Conservation (phyloP, 2,329 filamentous ascomycete species). For the Septoria linicola region DNA sequence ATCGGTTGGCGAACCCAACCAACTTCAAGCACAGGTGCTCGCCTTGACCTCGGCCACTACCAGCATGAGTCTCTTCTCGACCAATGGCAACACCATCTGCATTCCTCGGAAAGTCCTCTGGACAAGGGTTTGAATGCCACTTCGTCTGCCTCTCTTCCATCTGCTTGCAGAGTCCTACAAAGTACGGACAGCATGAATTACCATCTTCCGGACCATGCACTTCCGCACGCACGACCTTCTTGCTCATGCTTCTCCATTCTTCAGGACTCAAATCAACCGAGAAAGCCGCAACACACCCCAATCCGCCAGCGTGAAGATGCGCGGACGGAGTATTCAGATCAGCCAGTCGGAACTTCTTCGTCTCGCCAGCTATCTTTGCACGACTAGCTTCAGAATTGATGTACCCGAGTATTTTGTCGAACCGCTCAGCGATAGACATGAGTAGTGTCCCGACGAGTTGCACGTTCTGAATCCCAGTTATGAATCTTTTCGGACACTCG, state of each 20-base stretch:
- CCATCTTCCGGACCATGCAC: slow-evolving; percentile 40
- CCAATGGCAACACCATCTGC: slow-evolving; percentile 19
- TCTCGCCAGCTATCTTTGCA: slow-evolving; percentile 35
- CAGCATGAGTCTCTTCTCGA: not conserved
- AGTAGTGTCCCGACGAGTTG: slow-evolving; percentile 45
- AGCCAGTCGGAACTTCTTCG: slow-evolving; percentile 46
- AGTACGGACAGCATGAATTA: slow-evolving; percentile 32
- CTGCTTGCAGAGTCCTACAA: slow-evolving; percentile 41
- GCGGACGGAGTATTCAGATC: slow-evolving; percentile 41
- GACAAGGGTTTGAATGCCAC: slow-evolving; percentile 40
- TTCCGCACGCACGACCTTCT: slow-evolving; percentile 48
- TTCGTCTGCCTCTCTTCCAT: slow-evolving; percentile 44
- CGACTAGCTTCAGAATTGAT: slow-evolving; percentile 44
- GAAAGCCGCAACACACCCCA: slow-evolving; percentile 47
- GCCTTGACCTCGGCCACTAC: slow-evolving; percentile 14
- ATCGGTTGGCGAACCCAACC: slow-evolving; percentile 23
- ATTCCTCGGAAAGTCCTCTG: slow-evolving; percentile 29
- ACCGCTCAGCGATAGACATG: slow-evolving; percentile 44
- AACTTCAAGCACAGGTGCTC: slow-evolving; percentile 38
- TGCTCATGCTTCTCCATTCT: slow-evolving; percentile 47
- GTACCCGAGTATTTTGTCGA: slow-evolving; percentile 41
- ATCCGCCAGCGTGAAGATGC: slow-evolving; percentile 46
- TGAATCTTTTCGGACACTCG: slow-evolving; percentile 44
- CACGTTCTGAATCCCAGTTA: slow-evolving; percentile 48
- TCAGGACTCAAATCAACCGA: slow-evolving; percentile 44